Percentiles rank a stretch among this genome's conserved stretches.
phyloP scores from a whole-genome alignment of 495 filamentous ascomycete genomes.

The Pyrenula aspistea region DNA sequence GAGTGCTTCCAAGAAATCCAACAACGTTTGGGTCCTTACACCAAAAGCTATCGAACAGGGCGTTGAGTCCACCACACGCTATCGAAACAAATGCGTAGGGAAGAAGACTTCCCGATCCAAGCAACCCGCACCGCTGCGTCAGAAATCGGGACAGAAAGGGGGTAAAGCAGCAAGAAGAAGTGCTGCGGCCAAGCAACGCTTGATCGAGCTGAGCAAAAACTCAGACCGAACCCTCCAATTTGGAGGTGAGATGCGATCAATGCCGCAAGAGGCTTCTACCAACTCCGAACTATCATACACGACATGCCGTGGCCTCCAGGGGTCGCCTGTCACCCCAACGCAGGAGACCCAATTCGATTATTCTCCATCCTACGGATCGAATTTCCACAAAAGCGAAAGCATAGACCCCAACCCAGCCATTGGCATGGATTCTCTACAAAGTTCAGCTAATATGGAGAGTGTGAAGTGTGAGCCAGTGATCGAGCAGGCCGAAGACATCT shows the following conservation, averaged over 20 bases:
- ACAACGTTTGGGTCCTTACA: conserved; percentile 55
- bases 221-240: neutral
- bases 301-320: neutral
- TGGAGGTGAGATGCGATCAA: neutral
- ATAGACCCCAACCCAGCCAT: neutral
- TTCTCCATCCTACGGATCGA: neutral
- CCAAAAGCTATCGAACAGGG: conserved; percentile 45
- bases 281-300: neutral
- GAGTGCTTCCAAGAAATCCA: conserved; percentile 34
- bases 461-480: neutral
- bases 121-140: conserved; percentile 32
- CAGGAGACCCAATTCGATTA: neutral
- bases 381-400: neutral
- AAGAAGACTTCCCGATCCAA: conserved; percentile 32
- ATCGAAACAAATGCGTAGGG: conserved; percentile 40
- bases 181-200: conserved; percentile 4
- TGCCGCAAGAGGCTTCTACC: neutral
- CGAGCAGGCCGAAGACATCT: neutral
- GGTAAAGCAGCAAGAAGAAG: conserved; percentile 35
- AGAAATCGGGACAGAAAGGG: conserved; percentile 43
- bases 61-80: conserved; percentile 66
- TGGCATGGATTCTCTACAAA: neutral
- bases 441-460: neutral
- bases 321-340: neutral
- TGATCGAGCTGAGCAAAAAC: neutral